Conservation (phyloP, 1,139 yeast genomes). For the Geotrichum australiense region DNA sequence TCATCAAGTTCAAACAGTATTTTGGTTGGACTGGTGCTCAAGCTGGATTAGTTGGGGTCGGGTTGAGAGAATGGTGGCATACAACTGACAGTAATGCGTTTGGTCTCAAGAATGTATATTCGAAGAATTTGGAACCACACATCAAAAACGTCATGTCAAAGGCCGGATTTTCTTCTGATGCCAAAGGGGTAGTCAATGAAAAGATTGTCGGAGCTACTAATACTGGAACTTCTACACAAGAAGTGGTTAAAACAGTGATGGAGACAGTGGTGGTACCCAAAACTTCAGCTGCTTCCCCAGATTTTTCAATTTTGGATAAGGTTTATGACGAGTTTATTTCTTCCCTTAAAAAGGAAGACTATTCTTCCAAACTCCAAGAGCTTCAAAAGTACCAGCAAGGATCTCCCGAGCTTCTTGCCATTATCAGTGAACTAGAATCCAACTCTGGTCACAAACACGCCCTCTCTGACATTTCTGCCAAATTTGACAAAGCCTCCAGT, state of each 20-base stretch:
- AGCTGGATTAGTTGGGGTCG: no score
- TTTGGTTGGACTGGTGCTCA: no score
- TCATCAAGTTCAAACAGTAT: constrained; percentile 1
- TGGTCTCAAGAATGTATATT: no score
- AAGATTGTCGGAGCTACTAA: background rate
- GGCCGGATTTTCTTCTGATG: background rate
- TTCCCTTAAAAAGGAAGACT: background rate
- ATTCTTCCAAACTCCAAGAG: background rate
- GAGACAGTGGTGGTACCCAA: no score
- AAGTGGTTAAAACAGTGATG: background rate
- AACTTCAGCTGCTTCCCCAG: no score
- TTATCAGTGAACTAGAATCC: background rate
- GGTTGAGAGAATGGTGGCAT: no score
- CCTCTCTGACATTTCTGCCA: background rate
- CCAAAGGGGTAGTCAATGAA: background rate
- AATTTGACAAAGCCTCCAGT: background rate
- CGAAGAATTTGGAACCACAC: no score
- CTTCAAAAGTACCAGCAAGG: constrained; percentile 2
- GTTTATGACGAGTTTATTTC: background rate
- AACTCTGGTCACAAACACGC: background rate
- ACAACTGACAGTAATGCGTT: no score
- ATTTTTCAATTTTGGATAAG: background rate
- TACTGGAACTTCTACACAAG: background rate
- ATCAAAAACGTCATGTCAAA: no score
- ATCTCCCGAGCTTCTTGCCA: background rate